These are phyloP conservation scores for Penicillium digitatum DNA, from an alignment of 2,329 filamentous ascomycete species.

Conservation along the genomic window DNA sequence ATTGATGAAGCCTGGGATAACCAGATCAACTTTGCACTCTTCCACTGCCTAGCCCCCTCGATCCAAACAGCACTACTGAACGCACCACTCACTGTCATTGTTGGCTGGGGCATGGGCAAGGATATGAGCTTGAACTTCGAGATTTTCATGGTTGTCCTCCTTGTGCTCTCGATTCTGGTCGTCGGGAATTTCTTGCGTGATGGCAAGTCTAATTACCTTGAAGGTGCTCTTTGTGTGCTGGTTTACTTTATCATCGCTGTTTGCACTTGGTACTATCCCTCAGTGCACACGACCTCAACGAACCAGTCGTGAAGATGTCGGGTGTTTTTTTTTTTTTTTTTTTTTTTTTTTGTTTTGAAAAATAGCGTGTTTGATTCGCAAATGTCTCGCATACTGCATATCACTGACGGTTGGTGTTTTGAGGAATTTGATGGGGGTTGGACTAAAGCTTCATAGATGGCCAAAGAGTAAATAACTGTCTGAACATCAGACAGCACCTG, in stretches of 20 bases:
- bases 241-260: slow-evolving; percentile 62
- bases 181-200: slow-evolving; percentile 85
- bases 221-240: slow-evolving; percentile 71
- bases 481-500: neutral
- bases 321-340: neutral
- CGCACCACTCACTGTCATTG: slow-evolving; percentile 74
- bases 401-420: neutral
- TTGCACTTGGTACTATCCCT: slow-evolving; percentile 59
- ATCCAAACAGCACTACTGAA: slow-evolving; percentile 89
- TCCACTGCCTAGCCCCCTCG: slow-evolving; percentile 79
- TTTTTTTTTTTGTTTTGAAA: too few species aligned
- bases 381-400: neutral
- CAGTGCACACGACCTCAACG: slow-evolving; percentile 38
- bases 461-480: neutral
- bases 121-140: slow-evolving; percentile 79
- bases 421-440: neutral
- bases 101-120: slow-evolving; percentile 72
- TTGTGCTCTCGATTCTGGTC: slow-evolving; percentile 79
- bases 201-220: slow-evolving; percentile 84
- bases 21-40: slow-evolving; percentile 75
- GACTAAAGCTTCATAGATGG: neutral
- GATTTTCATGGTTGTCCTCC: slow-evolving; percentile 75
- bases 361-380: neutral
- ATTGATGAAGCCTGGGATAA: slow-evolving; percentile 72
- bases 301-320: slow-evolving; percentile 12